A percentile compares a stretch with the other conserved stretches of the same genome.
These are phyloP conservation scores for Hypoxylon crocopeplum DNA, from an alignment of 495 filamentous ascomycete species.

Conservation along the genomic window DNA sequence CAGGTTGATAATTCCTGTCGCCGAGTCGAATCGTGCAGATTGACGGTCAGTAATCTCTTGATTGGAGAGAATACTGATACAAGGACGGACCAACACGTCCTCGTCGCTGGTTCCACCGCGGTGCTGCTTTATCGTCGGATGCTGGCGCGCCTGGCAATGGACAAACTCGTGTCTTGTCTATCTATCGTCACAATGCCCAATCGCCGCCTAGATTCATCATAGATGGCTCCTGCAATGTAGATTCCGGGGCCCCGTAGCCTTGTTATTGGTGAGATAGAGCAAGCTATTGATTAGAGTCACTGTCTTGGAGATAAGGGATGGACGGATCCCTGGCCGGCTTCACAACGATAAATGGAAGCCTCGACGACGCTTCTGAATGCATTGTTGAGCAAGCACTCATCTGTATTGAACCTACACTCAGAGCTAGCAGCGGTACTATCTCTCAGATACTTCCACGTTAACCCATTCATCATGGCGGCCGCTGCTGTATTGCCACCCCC, in stretches of 20 bases:
- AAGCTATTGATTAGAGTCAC: conserved; percentile 16
- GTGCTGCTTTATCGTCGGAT: conserved; percentile 32
- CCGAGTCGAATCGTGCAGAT: conserved; percentile 29
- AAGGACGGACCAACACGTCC: conserved; percentile 21
- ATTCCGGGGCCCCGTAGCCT: conserved; percentile 23
- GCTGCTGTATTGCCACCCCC: conserved; percentile 22
- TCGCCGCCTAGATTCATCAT: conserved; percentile 24
- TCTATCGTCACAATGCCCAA: conserved; percentile 33
- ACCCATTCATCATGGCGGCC: conserved; percentile 31
- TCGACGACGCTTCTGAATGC: neutral
- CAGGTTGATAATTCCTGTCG: conserved; percentile 23
- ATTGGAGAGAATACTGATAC: conserved; percentile 25
- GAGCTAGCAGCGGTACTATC: too few species aligned
- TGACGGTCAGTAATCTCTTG: conserved; percentile 14
- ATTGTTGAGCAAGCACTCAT: conserved; percentile 2
- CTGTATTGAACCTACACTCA: too few species aligned
- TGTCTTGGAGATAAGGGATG: conserved; percentile 24
- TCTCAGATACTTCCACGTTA: conserved; percentile 1
- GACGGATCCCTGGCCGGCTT: conserved; percentile 7
- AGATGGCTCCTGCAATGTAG: conserved; percentile 17
- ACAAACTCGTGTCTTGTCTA: conserved; percentile 32
- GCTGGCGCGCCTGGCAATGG: conserved; percentile 7
- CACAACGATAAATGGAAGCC: conserved; percentile 32
- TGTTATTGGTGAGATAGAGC: conserved; percentile 22
- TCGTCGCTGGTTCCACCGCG: conserved; percentile 25